These are phyloP conservation scores for Annulohypoxylon stygium DNA, from an alignment of 495 filamentous ascomycete genomes.

Conservation along the genomic window DNA sequence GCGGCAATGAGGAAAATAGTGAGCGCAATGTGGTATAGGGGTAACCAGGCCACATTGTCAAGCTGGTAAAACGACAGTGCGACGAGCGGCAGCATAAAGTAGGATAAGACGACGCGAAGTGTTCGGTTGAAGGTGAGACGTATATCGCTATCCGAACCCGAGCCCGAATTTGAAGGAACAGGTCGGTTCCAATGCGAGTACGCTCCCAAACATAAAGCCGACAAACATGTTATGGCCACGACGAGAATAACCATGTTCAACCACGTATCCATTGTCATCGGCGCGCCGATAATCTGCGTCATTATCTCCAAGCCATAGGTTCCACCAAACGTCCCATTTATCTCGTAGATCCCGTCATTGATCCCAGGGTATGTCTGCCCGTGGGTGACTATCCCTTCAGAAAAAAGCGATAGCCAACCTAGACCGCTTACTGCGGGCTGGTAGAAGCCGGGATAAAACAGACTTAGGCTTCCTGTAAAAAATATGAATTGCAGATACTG, in stretches of 20 bases:
- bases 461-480: slow-evolving; percentile 74
- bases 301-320: slow-evolving; percentile 40
- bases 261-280: slow-evolving; percentile 34
- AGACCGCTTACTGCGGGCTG: slow-evolving; percentile 69
- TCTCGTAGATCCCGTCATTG: slow-evolving; percentile 37
- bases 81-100: slow-evolving; percentile 77
- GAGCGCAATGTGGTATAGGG: slow-evolving; percentile 68
- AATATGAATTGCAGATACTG: slow-evolving; percentile 85
- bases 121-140: slow-evolving; percentile 18
- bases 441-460: slow-evolving; percentile 82
- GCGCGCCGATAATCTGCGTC: slow-evolving; percentile 38
- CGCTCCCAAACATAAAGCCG: slow-evolving; percentile 3
- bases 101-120: slow-evolving; percentile 76
- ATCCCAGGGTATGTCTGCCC: slow-evolving; percentile 22
- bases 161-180: not conserved
- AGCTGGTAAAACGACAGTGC: slow-evolving; percentile 79
- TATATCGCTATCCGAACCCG: slow-evolving; percentile 10
- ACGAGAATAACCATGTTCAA: slow-evolving; percentile 38
- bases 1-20: slow-evolving; percentile 73
- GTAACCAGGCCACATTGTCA: slow-evolving; percentile 68
- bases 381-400: slow-evolving; percentile 27
- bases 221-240: slow-evolving; percentile 4
- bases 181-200: slow-evolving; percentile 11
- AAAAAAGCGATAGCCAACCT: slow-evolving; percentile 32
- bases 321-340: slow-evolving; percentile 37